Evolutionary conservation across 306 rosid genomes (phyloP).

Genomic region (Malus asiatica): DNA sequence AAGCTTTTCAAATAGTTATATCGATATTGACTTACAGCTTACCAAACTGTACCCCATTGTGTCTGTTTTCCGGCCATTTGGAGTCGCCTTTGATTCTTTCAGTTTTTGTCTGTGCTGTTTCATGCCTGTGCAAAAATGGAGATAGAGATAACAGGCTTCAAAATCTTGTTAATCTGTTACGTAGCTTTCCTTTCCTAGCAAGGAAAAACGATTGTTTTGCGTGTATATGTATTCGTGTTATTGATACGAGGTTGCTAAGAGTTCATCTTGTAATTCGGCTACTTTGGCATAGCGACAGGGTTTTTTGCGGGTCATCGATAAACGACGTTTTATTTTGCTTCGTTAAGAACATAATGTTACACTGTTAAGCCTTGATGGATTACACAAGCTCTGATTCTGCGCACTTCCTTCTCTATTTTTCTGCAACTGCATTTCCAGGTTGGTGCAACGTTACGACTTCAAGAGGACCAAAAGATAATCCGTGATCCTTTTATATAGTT

Average conservation of each 20-base stretch:
- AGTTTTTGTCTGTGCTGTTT: neutral
- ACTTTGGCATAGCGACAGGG: neutral
- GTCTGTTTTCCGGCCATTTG: neutral
- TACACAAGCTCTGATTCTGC: neutral
- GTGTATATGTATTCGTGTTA: neutral
- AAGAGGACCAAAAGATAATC: neutral
- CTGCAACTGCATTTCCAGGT: neutral
- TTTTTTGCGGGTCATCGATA: neutral
- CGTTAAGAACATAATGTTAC: no score
- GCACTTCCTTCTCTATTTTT: neutral
- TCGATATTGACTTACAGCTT: constrained; percentile 19
- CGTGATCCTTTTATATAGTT: constrained; percentile 15
- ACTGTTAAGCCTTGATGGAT: no score
- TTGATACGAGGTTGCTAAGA: neutral
- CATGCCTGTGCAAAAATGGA: constrained; percentile 5
- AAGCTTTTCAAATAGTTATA: constrained; percentile 15
- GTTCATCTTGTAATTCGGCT: neutral
- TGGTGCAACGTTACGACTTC: neutral
- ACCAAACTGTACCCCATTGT: constrained; percentile 10
- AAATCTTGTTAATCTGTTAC: neutral
- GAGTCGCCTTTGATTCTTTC: constrained; percentile 4
- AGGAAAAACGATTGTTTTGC: neutral
- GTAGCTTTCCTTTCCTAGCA: neutral
- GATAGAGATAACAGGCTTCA: neutral
- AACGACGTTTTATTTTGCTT: no score